A percentile compares a stretch with the other conserved stretches of the same genome.
phyloP scores from a whole-genome alignment of 306 rosid species.

The Arachis stenosperma region DNA sequence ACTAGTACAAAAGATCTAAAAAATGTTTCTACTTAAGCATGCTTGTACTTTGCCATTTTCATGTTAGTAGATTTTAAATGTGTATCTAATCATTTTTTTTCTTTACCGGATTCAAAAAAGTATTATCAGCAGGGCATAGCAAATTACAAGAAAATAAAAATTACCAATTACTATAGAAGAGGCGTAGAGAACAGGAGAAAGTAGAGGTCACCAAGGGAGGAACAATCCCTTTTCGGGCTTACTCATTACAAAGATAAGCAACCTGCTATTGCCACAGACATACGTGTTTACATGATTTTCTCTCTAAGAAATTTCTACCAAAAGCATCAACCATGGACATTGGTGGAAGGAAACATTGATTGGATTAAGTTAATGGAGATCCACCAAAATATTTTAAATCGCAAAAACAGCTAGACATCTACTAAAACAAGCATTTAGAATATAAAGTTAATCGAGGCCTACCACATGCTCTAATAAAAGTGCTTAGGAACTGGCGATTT shows the following conservation, averaged over 20 bases:
- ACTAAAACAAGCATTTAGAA: conserved; percentile 35
- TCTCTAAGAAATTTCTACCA: background rate
- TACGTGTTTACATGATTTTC: conserved; percentile 1
- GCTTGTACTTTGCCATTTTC: conserved; percentile 2
- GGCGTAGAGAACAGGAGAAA: too few relatives aligned
- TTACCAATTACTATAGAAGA: background rate
- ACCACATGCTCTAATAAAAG: conserved; percentile 28
- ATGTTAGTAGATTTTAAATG: background rate
- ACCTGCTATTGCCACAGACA: conserved; percentile 1
- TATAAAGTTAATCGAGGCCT: conserved; percentile 32
- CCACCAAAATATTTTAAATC: conserved; percentile 1
- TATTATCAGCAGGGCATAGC: background rate
- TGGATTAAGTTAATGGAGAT: conserved; percentile 19
- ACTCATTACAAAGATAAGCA: conserved; percentile 32
- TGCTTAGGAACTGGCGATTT: conserved; percentile 15
- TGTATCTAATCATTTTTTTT: background rate
- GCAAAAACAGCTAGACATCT: conserved; percentile 13
- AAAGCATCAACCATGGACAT: conserved; percentile 30
- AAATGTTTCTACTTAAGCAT: background rate
- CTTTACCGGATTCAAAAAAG: background rate
- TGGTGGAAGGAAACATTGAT: conserved; percentile 11
- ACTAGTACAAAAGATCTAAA: too few relatives aligned
- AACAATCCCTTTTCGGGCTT: background rate
- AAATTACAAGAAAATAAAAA: too few relatives aligned
- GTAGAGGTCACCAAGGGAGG: background rate